phyloP scores from a whole-genome alignment of 1,284 basidiomycete genomes.

The Volvariella volvacea region DNA sequence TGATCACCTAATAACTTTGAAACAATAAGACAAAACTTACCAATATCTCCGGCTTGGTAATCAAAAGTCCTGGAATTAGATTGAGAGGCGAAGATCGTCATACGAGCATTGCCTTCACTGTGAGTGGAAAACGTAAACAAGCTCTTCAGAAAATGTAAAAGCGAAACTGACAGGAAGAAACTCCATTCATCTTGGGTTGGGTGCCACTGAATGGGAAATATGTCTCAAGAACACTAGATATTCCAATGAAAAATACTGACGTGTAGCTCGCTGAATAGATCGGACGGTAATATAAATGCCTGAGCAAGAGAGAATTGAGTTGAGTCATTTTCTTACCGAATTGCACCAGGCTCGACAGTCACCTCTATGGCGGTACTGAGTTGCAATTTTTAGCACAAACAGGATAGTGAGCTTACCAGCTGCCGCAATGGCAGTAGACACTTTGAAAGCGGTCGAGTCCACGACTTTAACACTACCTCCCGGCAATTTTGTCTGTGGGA shows the following conservation, averaged over 20 bases:
- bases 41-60: conserved; percentile 60
- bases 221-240: background rate
- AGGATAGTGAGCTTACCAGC: too few species aligned
- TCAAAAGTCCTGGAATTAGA: conserved; percentile 64
- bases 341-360: conserved; percentile 60
- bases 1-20: too few species aligned
- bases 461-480: conserved; percentile 63
- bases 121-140: conserved; percentile 3
- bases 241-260: conserved; percentile 22
- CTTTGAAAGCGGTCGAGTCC: conserved; percentile 45
- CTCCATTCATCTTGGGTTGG: conserved; percentile 67
- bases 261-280: conserved; percentile 30
- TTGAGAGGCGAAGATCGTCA: conserved; percentile 58
- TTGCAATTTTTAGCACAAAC: too few species aligned
- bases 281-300: too few species aligned
- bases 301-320: too few species aligned
- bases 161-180: conserved; percentile 38
- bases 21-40: too few species aligned
- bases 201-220: conserved; percentile 54
- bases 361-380: too few species aligned
- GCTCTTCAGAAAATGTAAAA: too few species aligned
- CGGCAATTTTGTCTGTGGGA: conserved; percentile 38
- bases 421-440: conserved; percentile 54
- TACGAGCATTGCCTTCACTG: conserved; percentile 50
- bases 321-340: conserved; percentile 50